Evolutionary conservation across 345 rosid genomes (phyloP).

Genomic region (Murraya koenigii): DNA sequence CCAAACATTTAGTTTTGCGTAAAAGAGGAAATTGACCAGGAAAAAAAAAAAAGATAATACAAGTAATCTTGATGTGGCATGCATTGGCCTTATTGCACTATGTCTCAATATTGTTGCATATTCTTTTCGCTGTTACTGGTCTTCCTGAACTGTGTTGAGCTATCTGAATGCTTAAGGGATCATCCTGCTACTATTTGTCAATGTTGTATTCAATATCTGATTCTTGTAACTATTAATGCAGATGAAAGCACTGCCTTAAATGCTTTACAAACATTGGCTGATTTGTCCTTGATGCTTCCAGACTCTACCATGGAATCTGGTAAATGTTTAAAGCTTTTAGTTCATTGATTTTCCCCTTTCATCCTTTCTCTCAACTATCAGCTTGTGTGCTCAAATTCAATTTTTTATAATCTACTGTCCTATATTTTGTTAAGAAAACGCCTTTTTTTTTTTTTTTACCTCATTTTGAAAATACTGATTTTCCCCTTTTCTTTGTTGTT

Average conservation of each 20-base stretch:
- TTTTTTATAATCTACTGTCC: background rate
- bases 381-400: background rate
- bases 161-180: background rate
- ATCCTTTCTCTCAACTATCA: background rate
- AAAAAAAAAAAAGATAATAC: background rate
- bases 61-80: constrained; percentile 12
- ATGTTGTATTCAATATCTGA: background rate
- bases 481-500: background rate
- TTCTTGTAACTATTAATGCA: constrained; percentile 22
- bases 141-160: background rate
- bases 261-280: constrained; percentile 81
- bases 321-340: constrained; percentile 22
- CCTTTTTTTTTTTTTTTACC: background rate
- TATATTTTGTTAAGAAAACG: background rate
- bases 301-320: constrained; percentile 68
- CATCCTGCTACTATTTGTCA: background rate
- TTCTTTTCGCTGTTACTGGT: background rate
- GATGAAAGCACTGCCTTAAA: constrained; percentile 59
- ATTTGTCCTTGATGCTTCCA: constrained; percentile 62
- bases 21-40: constrained; percentile 10
- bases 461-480: background rate
- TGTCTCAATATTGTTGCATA: background rate
- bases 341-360: background rate
- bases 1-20: background rate
- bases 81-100: background rate